A percentile compares a stretch with the other conserved stretches of the same genome.
Evolutionary conservation across 2,329 filamentous ascomycete genomes (phyloP).

Genomic region (Colletotrichum sp.): DNA sequence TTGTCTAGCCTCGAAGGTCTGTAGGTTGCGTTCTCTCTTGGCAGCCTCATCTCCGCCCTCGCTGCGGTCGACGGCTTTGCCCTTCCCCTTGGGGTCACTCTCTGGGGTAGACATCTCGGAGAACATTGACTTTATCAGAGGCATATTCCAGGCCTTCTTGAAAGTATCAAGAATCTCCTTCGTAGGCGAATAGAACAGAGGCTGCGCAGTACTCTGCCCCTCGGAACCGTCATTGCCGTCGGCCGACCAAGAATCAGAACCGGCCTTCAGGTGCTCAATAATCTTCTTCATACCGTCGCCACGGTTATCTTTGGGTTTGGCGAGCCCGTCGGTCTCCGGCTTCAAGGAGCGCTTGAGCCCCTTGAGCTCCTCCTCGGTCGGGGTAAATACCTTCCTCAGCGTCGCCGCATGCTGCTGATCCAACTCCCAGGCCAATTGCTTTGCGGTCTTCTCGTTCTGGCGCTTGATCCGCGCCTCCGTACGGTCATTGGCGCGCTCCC

Average conservation of each 20-base stretch:
- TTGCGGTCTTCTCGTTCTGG: not conserved
- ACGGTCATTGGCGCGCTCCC: not conserved
- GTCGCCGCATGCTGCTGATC: not conserved
- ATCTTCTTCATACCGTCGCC: not conserved
- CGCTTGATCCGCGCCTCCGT: not conserved
- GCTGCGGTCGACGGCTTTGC: not conserved
- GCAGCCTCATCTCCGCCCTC: not conserved
- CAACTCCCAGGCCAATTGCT: not conserved
- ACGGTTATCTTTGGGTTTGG: not conserved
- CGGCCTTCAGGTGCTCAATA: too few species aligned
- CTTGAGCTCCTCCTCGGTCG: not conserved
- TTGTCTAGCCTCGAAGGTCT: not conserved
- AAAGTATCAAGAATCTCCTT: not conserved
- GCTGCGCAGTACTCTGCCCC: not conserved
- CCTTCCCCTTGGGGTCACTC: not conserved
- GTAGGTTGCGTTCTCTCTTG: not conserved
- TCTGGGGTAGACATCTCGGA: not conserved
- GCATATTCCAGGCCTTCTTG: not conserved
- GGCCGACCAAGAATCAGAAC: not conserved
- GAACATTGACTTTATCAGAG: not conserved
- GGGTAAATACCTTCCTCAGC: not conserved
- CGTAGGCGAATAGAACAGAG: not conserved
- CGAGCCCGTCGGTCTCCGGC: not conserved
- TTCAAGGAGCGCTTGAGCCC: not conserved
- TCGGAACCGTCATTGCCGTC: not conserved